These are phyloP conservation scores for Yamadazyma diospyri DNA, from an alignment of 1,139 yeast genomes.

Conservation along the genomic window DNA sequence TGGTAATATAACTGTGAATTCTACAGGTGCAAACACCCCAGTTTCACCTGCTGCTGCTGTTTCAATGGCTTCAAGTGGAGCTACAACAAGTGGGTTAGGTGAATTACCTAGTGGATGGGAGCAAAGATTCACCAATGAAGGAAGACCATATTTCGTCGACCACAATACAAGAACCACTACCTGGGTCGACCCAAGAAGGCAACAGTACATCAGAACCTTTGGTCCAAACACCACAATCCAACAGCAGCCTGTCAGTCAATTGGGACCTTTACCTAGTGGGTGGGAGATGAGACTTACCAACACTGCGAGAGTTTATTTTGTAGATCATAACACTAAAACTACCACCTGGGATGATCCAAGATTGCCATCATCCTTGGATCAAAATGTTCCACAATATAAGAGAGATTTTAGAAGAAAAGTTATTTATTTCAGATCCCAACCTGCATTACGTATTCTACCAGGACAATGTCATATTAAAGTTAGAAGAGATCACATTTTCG, in stretches of 20 bases:
- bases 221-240: constrained; percentile 88
- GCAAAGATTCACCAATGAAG: constrained; percentile 96
- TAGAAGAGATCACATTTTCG: constrained; percentile 93
- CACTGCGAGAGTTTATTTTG: constrained; percentile 97
- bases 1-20: constrained; percentile 44
- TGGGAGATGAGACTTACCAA: constrained; percentile 99
- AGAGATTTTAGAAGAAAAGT: constrained; percentile 98
- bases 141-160: constrained; percentile 96
- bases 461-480: constrained; percentile 99
- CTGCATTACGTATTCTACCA: constrained; percentile 92
- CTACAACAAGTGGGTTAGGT: constrained; percentile 93
- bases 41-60: constrained; percentile 71
- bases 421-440: constrained; percentile 96
- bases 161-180: constrained; percentile 98
- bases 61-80: constrained; percentile 82
- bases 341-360: constrained; percentile 99
- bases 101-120: constrained; percentile 99
- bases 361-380: constrained; percentile 93
- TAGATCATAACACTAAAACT: constrained; percentile 97
- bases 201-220: constrained; percentile 93
- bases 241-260: constrained; percentile 97
- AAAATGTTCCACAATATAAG: constrained; percentile 97
- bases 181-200: constrained; percentile 99
- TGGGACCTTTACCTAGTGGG: constrained; percentile 97
- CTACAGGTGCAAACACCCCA: constrained; percentile 44